Base-by-base conservation (phyloP, 352 stramenopile genomes). In the Phytophthora vignae region DNA sequence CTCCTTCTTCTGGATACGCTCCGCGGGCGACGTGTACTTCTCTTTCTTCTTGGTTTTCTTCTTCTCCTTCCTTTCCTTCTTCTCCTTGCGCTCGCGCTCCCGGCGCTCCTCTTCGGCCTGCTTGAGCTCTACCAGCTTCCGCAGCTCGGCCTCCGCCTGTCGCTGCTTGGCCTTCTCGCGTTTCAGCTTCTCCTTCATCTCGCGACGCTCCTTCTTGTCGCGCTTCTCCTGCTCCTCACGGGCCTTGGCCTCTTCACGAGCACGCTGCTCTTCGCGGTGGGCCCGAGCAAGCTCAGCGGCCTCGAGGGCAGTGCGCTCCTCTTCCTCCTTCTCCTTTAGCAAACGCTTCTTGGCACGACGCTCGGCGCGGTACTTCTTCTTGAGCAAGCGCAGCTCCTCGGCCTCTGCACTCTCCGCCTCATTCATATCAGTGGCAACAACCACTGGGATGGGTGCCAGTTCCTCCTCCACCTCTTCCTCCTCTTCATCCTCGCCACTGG, bases 1-100 rank as follows among this genome's bases (percentile, higher is more conserved):
- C 38, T 81, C 71, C 57, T 81, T 85, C 64, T 75, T 79, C 15
- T 87, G 79, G 44, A 91, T 89, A 6, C 83, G 83, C 21, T 89
- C 79, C 11, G 81, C 68, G 21, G 78, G 79, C 8, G 72, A 78
- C 10, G 81, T 89, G 73, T 89, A 91, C 77, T 91, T 91, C 22
- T 84, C 74, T 60, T 83, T 83, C 60, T 82, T 82, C 27, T 82
- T 81, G n/a, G 56, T 54, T 67, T 87, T 88, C 33, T 82, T 86
- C 61, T 81, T 84, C 11, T 81, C 69, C 48, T 82, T 79, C 46
- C 64, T 77, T 42, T 79, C 69, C 46, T 79, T 74, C 48, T 79
- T 77, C 25, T 80, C 72, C 60, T 71, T 77, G 36, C 48, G 57
- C 49, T 88, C 69, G 22, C 72, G 71, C 44, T 79, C 70, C 1